A percentile compares a stretch with the other conserved stretches of the same genome.
phyloP scores from a whole-genome alignment of 2,329 filamentous ascomycete genomes.

The Penicillium corylophilum region DNA sequence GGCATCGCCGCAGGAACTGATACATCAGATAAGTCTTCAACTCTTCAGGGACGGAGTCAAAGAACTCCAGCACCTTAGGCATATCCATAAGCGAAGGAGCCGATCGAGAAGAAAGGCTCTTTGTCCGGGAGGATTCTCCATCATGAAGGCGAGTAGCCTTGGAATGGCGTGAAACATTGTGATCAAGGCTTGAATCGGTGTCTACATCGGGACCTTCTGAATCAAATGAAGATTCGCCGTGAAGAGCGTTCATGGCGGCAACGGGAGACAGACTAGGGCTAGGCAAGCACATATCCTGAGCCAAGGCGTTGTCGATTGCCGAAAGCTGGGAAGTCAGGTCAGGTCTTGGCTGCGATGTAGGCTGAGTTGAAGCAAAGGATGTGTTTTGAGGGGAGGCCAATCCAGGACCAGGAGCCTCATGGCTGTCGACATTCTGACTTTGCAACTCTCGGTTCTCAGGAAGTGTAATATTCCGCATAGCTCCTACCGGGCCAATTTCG shows the following conservation, averaged over 20 bases:
- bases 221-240: constrained; percentile 45
- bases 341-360: constrained; percentile 18
- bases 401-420: constrained; percentile 11
- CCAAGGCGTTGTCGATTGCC: constrained; percentile 66
- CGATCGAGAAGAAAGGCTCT: constrained; percentile 19
- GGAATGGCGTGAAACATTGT: constrained; percentile 29
- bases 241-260: constrained; percentile 67
- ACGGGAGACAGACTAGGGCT: constrained; percentile 91
- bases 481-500: constrained; percentile 27
- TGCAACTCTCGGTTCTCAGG: constrained; percentile 12
- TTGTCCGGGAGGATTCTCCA: constrained; percentile 10
- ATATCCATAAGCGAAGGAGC: constrained; percentile 65
- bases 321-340: constrained; percentile 39
- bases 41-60: constrained; percentile 85
- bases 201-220: constrained; percentile 43
- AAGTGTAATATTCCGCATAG: constrained; percentile 11
- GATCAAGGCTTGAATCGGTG: constrained; percentile 45
- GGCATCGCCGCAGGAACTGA: constrained; percentile 83
- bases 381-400: constrained; percentile 23
- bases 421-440: constrained; percentile 8
- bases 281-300: constrained; percentile 87
- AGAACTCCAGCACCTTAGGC: constrained; percentile 81
- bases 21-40: constrained; percentile 98
- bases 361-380: constrained; percentile 23
- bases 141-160: constrained; percentile 22